Evolutionary conservation across 441 rosid species (phyloP).

Genomic region (Corymbia calophylla): DNA sequence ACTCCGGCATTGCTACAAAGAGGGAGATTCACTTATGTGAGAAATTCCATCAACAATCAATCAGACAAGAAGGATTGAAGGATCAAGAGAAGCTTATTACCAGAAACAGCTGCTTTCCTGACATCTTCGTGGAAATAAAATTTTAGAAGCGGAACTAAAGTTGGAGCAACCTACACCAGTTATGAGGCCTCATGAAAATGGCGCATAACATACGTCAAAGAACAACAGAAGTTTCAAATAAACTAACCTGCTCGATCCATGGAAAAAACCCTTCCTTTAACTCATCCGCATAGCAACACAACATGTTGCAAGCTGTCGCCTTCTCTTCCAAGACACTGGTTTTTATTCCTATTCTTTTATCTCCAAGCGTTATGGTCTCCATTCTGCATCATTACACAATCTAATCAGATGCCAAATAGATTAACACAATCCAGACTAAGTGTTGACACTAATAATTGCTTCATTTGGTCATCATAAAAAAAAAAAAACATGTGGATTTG

Average conservation of each 20-base stretch:
- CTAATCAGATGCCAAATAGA: background rate
- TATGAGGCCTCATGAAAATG: background rate
- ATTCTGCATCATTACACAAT: slow-evolving; percentile 45
- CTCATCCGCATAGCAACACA: slow-evolving; percentile 99
- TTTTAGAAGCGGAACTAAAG: slow-evolving; percentile 90
- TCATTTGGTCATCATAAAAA: background rate
- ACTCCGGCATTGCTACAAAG: slow-evolving; percentile 92
- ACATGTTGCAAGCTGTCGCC: slow-evolving; percentile 99
- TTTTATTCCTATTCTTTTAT: slow-evolving; percentile 97
- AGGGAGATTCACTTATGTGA: background rate
- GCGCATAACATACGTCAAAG: background rate
- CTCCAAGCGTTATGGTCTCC: slow-evolving; percentile 99
- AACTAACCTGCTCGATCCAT: slow-evolving; percentile 93
- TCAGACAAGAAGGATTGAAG: background rate
- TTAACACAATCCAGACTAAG: slow-evolving; percentile 6
- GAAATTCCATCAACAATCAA: background rate
- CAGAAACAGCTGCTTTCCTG: slow-evolving; percentile 99
- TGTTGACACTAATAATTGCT: background rate
- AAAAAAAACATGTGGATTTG: background rate
- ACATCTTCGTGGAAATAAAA: slow-evolving; percentile 99
- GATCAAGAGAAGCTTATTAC: slow-evolving; percentile 21
- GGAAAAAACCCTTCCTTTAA: slow-evolving; percentile 98
- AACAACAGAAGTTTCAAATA: background rate
- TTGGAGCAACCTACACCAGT: slow-evolving; percentile 79
- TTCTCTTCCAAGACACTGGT: slow-evolving; percentile 98